phyloP scores from a whole-genome alignment of 495 filamentous ascomycete species.

The Penicillium argentinense region DNA sequence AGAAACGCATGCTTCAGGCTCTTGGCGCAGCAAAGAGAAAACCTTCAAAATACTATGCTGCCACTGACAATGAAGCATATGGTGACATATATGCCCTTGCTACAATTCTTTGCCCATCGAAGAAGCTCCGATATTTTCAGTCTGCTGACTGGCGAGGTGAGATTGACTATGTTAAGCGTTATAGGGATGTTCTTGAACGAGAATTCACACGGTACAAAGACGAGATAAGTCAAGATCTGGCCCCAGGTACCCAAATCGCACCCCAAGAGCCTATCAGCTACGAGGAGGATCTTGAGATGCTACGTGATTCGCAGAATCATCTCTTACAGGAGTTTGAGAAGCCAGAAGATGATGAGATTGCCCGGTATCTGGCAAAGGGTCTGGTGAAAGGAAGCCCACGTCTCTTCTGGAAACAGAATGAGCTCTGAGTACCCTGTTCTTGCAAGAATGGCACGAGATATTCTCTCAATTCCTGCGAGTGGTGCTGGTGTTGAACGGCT shows the following conservation, averaged over 20 bases:
- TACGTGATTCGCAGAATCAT: not conserved
- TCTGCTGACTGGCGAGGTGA: not conserved
- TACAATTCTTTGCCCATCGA: not conserved
- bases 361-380: not conserved
- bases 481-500: not conserved
- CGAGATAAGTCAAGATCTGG: too few relatives aligned
- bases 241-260: not conserved
- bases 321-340: not conserved
- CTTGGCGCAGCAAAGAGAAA: too few relatives aligned
- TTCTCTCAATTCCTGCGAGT: not conserved
- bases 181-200: not conserved
- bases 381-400: not conserved
- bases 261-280: not conserved
- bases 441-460: too few relatives aligned
- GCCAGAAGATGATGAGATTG: not conserved
- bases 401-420: not conserved
- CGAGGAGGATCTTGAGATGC: not conserved
- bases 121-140: not conserved
- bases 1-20: too few relatives aligned
- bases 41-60: not conserved
- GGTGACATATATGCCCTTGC: not conserved
- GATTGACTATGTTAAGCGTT: not conserved
- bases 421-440: too few relatives aligned
- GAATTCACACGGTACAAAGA: not conserved
- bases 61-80: not conserved